Evolutionary conservation across 2,329 filamentous ascomycete genomes (phyloP).

Genomic region (Fusarium duplospermum): DNA sequence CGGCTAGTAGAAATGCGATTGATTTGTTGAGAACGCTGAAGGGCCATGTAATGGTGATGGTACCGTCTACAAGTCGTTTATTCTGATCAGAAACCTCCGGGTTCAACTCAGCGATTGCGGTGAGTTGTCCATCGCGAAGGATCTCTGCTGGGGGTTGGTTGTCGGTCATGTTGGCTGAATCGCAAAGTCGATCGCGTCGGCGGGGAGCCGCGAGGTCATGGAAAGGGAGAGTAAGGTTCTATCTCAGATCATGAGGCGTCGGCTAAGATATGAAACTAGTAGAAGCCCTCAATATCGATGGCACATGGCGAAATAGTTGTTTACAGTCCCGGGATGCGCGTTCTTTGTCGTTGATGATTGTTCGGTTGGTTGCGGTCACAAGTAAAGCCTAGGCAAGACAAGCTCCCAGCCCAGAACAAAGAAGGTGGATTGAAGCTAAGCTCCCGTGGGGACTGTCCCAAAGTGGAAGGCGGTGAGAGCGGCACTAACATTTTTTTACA

Average conservation of each 20-base stretch:
- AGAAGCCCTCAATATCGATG: neutral
- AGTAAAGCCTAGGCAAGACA: slow-evolving; percentile 17
- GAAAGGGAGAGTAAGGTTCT: neutral
- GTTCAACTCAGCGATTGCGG: slow-evolving; percentile 67
- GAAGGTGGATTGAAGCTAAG: slow-evolving; percentile 29
- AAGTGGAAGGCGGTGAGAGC: slow-evolving; percentile 38
- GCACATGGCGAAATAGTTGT: slow-evolving; percentile 13
- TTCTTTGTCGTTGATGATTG: slow-evolving; percentile 12
- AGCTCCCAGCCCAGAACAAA: slow-evolving; percentile 20
- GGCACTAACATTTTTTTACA: neutral
- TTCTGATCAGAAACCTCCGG: slow-evolving; percentile 58
- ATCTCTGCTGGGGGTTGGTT: slow-evolving; percentile 32
- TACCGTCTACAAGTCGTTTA: slow-evolving; percentile 69
- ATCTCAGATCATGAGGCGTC: slow-evolving; percentile 20
- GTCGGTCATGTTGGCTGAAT: slow-evolving; percentile 42
- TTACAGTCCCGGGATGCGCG: slow-evolving; percentile 6
- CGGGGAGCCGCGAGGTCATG: slow-evolving; percentile 23
- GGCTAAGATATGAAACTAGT: neutral
- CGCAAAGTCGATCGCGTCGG: slow-evolving; percentile 31
- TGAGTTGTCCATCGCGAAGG: slow-evolving; percentile 50
- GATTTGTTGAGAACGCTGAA: slow-evolving; percentile 82
- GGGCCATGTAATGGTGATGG: slow-evolving; percentile 90
- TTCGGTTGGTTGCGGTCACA: slow-evolving; percentile 10
- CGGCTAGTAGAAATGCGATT: slow-evolving; percentile 83
- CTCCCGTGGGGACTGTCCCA: slow-evolving; percentile 24